Evolutionary conservation across 768 basidiomycete species (phyloP).

Genomic region (Naganishia vaughanmartiniae): DNA sequence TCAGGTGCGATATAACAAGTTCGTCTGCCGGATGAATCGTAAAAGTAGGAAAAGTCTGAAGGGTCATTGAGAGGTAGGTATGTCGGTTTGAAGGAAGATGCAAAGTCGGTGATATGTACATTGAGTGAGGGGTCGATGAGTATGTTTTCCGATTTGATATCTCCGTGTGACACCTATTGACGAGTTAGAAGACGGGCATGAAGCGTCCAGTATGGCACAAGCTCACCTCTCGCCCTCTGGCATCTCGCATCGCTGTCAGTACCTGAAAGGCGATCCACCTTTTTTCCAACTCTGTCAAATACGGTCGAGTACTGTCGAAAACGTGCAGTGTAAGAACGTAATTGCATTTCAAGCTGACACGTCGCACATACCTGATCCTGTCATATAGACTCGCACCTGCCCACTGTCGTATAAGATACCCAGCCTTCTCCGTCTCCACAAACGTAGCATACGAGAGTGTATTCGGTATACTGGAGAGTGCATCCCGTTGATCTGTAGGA

Average conservation of each 20-base stretch:
- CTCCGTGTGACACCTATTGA: slow-evolving; percentile 80
- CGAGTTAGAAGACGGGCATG: not conserved
- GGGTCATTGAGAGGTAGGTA: slow-evolving; percentile 94
- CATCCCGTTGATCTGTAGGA: slow-evolving; percentile 58
- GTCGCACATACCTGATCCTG: slow-evolving; percentile 74
- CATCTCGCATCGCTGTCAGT: slow-evolving; percentile 75
- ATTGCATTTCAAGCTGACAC: not conserved
- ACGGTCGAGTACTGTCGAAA: slow-evolving; percentile 81
- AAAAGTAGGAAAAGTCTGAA: slow-evolving; percentile 95
- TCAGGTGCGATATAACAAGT: slow-evolving; percentile 97
- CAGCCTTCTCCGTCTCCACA: slow-evolving; percentile 92
- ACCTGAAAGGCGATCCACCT: slow-evolving; percentile 97
- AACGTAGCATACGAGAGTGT: slow-evolving; percentile 84
- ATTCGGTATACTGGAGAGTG: slow-evolving; percentile 77
- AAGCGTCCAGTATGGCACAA: not conserved
- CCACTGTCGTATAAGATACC: slow-evolving; percentile 93
- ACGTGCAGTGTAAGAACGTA: not conserved
- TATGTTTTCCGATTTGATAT: slow-evolving; percentile 96
- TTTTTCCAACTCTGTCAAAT: slow-evolving; percentile 86
- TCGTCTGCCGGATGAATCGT: slow-evolving; percentile 87
- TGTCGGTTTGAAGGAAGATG: slow-evolving; percentile 84
- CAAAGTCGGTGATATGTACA: slow-evolving; percentile 93
- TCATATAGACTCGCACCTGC: slow-evolving; percentile 91
- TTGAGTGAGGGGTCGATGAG: slow-evolving; percentile 95
- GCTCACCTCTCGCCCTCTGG: slow-evolving; percentile 65